Conservation (phyloP, 2,329 filamentous ascomycete genomes). For the Microsporum audouinii region DNA sequence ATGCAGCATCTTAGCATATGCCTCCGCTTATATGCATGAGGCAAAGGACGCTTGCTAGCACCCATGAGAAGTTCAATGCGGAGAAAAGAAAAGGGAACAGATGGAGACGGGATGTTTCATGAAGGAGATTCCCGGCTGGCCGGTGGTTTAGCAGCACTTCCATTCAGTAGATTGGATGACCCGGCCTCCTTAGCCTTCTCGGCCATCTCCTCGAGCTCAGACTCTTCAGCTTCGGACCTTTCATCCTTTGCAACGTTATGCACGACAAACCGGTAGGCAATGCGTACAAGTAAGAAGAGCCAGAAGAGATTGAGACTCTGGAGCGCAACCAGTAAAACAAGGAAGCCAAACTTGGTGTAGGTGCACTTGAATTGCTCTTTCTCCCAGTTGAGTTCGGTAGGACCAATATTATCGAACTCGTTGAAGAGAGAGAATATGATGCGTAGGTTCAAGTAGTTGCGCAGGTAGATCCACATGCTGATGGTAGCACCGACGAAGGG, state of each 20-base stretch:
- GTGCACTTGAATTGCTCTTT: slow-evolving; percentile 40
- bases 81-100: background rate
- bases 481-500: slow-evolving; percentile 85
- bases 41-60: background rate
- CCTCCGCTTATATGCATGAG: background rate
- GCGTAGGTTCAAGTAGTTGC: slow-evolving; percentile 54
- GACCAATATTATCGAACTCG: slow-evolving; percentile 38
- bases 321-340: slow-evolving; percentile 33
- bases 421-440: slow-evolving; percentile 39
- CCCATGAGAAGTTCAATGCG: background rate
- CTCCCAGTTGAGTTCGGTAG: slow-evolving; percentile 39
- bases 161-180: background rate
- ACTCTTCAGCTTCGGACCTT: slow-evolving; percentile 35
- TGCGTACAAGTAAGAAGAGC: slow-evolving; percentile 37
- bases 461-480: slow-evolving; percentile 74
- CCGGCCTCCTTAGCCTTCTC: background rate
- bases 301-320: slow-evolving; percentile 39
- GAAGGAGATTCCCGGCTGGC: background rate
- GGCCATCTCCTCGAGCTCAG: slow-evolving; percentile 16
- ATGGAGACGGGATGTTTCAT: background rate
- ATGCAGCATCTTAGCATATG: background rate
- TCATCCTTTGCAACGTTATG: slow-evolving; percentile 32
- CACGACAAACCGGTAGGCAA: slow-evolving; percentile 34
- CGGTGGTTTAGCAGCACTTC: background rate
- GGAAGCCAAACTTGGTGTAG: slow-evolving; percentile 38